phyloP scores from a whole-genome alignment of 78 protist genomes.

The Cavenderia fasciculata region DNA sequence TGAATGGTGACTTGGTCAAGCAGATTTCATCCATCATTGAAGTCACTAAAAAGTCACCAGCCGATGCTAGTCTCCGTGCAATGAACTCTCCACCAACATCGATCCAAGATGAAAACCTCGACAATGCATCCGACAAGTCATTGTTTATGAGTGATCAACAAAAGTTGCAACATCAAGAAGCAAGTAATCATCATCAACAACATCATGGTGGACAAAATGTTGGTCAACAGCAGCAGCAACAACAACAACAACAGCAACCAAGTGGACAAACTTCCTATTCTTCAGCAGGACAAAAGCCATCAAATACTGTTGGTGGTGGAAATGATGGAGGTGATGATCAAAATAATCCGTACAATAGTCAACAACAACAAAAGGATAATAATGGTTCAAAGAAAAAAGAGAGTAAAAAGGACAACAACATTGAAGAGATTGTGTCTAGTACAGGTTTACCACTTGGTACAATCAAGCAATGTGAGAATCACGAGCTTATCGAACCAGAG shows the following conservation, averaged over 20 bases:
- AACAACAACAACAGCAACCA: background rate
- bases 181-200: constrained; percentile 6
- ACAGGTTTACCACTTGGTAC: constrained; percentile 53
- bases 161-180: background rate
- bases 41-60: background rate
- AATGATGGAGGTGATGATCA: too few relatives aligned
- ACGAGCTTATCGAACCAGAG: constrained; percentile 56
- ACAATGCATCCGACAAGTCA: too few relatives aligned
- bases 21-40: constrained; percentile 27
- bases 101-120: too few relatives aligned
- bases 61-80: background rate
- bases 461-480: background rate
- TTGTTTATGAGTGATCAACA: too few relatives aligned
- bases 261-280: background rate
- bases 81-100: background rate
- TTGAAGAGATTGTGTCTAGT: constrained; percentile 8
- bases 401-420: background rate
- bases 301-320: background rate
- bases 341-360: too few relatives aligned
- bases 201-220: background rate
- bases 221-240: background rate
- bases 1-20: constrained; percentile 40
- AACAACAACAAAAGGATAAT: background rate
- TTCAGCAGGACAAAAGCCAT: background rate
- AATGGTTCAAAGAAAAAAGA: background rate